Percentiles rank a stretch among this genome's conserved stretches.
Evolutionary conservation across 176 grass and related monocot genomes (phyloP).

Genomic region (Saccharum spontaneum): DNA sequence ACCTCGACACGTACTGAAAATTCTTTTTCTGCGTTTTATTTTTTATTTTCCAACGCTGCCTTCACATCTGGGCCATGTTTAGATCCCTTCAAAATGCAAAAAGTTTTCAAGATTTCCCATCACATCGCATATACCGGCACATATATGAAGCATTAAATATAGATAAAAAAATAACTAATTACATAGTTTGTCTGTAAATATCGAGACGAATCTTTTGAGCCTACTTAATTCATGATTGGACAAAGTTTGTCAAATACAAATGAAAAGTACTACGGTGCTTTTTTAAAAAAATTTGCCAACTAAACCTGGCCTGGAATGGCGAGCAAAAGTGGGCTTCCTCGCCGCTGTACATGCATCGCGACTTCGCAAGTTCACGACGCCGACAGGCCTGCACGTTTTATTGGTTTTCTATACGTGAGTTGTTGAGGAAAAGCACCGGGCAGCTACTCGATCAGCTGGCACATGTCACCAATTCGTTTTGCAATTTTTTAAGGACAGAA

Average conservation of each 20-base stretch:
- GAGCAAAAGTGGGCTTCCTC: background rate
- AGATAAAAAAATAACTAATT: too few species aligned
- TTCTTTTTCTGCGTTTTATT: background rate
- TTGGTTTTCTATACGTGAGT: slow-evolving; percentile 20
- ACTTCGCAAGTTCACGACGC: background rate
- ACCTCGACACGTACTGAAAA: background rate
- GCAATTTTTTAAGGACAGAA: background rate
- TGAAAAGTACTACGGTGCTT: too few species aligned
- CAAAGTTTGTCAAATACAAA: too few species aligned
- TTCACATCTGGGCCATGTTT: too few species aligned
- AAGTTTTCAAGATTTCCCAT: too few species aligned
- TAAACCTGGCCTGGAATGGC: background rate
- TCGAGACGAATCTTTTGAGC: too few species aligned
- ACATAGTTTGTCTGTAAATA: too few species aligned
- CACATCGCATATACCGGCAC: too few species aligned
- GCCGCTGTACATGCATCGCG: background rate
- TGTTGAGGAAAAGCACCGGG: background rate
- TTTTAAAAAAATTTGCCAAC: too few species aligned
- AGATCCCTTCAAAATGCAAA: too few species aligned
- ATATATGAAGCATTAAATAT: too few species aligned
- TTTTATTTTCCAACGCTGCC: background rate
- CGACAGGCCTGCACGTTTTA: slow-evolving; percentile 37
- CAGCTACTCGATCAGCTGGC: background rate
- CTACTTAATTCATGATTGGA: too few species aligned
- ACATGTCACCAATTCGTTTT: slow-evolving; percentile 18